A percentile compares a stretch with the other conserved stretches of the same genome.
Evolutionary conservation across 2,329 filamentous ascomycete genomes (phyloP).

Genomic region (Mollisiaceae sp.): DNA sequence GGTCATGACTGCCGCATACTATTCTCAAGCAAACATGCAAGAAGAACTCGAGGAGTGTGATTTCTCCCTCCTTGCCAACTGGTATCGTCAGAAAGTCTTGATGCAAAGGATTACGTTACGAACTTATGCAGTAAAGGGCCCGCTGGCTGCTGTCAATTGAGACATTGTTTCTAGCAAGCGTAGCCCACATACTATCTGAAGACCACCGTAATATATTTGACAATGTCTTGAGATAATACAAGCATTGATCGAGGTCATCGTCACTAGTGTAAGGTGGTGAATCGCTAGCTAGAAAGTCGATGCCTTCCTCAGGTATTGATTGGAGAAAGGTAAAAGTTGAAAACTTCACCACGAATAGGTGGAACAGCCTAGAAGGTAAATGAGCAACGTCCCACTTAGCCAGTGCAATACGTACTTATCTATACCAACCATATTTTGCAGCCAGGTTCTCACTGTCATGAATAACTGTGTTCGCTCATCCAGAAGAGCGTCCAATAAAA

Average conservation of each 20-base stretch:
- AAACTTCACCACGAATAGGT: constrained; percentile 64
- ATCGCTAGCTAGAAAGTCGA: constrained; percentile 32
- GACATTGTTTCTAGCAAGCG: constrained; percentile 67
- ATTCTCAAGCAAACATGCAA: constrained; percentile 69
- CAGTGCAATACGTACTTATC: constrained; percentile 58
- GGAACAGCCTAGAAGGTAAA: constrained; percentile 57
- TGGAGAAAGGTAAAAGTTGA: constrained; percentile 59
- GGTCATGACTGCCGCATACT: constrained; percentile 52
- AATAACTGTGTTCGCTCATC: constrained; percentile 76
- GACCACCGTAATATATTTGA: constrained; percentile 74
- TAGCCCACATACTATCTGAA: constrained; percentile 71
- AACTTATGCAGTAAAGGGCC: constrained; percentile 56
- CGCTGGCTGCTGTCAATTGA: constrained; percentile 52
- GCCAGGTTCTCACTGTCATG: constrained; percentile 80
- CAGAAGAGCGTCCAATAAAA: constrained; percentile 78
- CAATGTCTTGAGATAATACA: constrained; percentile 79
- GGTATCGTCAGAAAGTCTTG: constrained; percentile 27
- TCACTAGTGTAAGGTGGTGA: constrained; percentile 52
- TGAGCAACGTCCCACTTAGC: background rate
- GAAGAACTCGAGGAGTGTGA: constrained; percentile 71
- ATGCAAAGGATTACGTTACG: constrained; percentile 41
- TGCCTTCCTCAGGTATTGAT: constrained; percentile 30
- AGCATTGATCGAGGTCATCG: constrained; percentile 75
- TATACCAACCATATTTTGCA: constrained; percentile 69
- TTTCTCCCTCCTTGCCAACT: constrained; percentile 60